Evolutionary conservation across 2,329 filamentous ascomycete genomes (phyloP).

Genomic region (Chrysoporthe austroafricana): DNA sequence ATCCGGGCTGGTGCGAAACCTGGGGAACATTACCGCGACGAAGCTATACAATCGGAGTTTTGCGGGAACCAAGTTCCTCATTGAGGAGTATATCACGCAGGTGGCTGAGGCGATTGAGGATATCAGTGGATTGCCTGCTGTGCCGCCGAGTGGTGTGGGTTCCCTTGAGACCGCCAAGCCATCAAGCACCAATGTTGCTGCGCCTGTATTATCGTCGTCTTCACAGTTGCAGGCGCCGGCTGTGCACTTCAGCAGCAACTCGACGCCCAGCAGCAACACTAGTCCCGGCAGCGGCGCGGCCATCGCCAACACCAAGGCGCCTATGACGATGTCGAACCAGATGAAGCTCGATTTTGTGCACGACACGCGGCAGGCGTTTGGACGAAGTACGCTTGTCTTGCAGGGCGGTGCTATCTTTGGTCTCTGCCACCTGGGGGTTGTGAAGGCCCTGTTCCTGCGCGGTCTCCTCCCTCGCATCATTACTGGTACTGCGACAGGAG

Average conservation of each 20-base stretch:
- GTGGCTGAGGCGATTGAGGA: slow-evolving; percentile 81
- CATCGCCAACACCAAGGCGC: slow-evolving; percentile 15
- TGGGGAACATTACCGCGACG: slow-evolving; percentile 86
- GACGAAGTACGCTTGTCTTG: slow-evolving; percentile 80
- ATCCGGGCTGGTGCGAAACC: slow-evolving; percentile 78
- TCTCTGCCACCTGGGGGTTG: slow-evolving; percentile 85
- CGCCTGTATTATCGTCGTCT: background rate
- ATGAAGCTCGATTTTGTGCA: slow-evolving; percentile 81
- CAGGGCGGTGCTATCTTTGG: slow-evolving; percentile 93
- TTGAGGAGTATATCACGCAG: slow-evolving; percentile 87
- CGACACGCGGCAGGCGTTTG: slow-evolving; percentile 86
- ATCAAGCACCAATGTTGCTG: background rate
- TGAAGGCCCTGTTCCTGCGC: slow-evolving; percentile 81
- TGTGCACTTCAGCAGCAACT: slow-evolving; percentile 27
- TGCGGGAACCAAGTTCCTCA: slow-evolving; percentile 85
- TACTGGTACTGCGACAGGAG: slow-evolving; percentile 87
- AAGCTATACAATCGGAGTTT: slow-evolving; percentile 84
- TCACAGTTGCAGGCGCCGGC: slow-evolving; percentile 16
- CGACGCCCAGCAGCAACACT: slow-evolving; percentile 21
- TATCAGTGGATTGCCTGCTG: slow-evolving; percentile 64
- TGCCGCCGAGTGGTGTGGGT: slow-evolving; percentile 22
- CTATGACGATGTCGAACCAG: slow-evolving; percentile 35
- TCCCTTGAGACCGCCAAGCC: slow-evolving; percentile 1
- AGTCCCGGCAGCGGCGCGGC: slow-evolving; percentile 9
- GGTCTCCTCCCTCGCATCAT: slow-evolving; percentile 87